phyloP scores from a whole-genome alignment of 106 monocot species.

The Xerophyta viscosa region DNA sequence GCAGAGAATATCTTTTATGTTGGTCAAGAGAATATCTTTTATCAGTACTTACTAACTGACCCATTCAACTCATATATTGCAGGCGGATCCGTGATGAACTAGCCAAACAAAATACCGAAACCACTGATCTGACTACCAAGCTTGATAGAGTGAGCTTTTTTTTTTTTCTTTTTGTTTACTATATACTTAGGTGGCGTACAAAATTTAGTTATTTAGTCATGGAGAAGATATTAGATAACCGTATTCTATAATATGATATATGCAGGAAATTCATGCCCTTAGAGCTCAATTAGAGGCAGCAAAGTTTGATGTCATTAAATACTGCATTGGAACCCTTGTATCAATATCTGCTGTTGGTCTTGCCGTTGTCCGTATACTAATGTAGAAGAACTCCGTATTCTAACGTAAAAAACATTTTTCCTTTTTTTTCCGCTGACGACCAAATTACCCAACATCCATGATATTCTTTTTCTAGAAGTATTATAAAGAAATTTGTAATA shows the following conservation, averaged over 20 bases:
- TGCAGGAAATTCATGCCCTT: slow-evolving; percentile 77
- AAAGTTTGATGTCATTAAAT: slow-evolving; percentile 87
- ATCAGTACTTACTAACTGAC: no score
- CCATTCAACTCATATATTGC: no score
- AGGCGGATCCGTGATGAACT: slow-evolving; percentile 84
- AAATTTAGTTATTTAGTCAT: background rate
- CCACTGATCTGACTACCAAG: slow-evolving; percentile 66
- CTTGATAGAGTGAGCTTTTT: slow-evolving; percentile 51
- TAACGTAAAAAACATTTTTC: no score
- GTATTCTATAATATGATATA: background rate
- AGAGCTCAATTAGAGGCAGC: slow-evolving; percentile 73
- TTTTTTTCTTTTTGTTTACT: no score
- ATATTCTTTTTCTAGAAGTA: no score
- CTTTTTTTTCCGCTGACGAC: no score
- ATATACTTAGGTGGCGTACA: no score
- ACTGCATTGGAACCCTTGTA: slow-evolving; percentile 79
- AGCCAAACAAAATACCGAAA: slow-evolving; percentile 67
- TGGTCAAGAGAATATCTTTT: no score
- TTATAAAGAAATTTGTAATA: no score
- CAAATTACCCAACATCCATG: no score
- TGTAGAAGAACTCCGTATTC: no score
- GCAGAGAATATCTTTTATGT: no score
- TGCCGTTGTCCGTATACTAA: slow-evolving; percentile 56
- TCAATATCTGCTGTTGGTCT: slow-evolving; percentile 74
- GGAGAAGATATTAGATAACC: background rate